Conservation (phyloP, 225 moss, liverwort and hornwort genomes). For the Sphagnum contortum region DNA sequence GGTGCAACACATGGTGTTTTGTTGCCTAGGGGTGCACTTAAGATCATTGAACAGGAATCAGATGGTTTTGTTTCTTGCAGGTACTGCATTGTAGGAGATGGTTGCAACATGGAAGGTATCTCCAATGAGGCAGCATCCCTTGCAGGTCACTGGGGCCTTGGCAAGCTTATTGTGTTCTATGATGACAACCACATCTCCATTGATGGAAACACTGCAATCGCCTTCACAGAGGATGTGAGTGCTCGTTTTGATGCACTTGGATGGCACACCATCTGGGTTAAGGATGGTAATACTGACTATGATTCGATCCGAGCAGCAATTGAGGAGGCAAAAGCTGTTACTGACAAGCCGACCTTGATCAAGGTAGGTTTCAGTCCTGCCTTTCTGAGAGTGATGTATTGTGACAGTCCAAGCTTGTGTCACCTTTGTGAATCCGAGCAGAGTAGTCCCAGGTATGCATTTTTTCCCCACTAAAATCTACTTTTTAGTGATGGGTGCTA, state of each 20-base stretch:
- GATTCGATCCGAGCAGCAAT: constrained; percentile 81
- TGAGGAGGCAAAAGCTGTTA: constrained; percentile 84
- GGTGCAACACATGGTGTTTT: too few relatives aligned
- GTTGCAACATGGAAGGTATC: constrained; percentile 85
- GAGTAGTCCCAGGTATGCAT: too few relatives aligned
- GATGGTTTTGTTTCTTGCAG: constrained; percentile 15
- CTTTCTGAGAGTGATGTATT: too few relatives aligned
- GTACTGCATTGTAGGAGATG: constrained; percentile 74
- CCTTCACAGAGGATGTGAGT: constrained; percentile 76
- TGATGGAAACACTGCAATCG: constrained; percentile 77
- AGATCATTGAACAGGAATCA: background rate
- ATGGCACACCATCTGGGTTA: constrained; percentile 66
- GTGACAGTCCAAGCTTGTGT: too few relatives aligned
- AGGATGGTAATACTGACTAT: constrained; percentile 80
- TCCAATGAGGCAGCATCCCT: constrained; percentile 90
- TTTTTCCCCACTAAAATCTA: too few relatives aligned
- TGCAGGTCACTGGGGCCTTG: constrained; percentile 96
- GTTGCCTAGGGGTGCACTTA: too few relatives aligned
- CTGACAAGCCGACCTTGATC: constrained; percentile 87
- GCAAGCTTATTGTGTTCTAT: constrained; percentile 61
- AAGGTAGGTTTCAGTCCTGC: constrained; percentile 24
- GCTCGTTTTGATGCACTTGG: constrained; percentile 56
- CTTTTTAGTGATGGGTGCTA: too few relatives aligned
- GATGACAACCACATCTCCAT: constrained; percentile 94
- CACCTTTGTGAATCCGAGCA: too few relatives aligned